Evolutionary conservation across 2,329 filamentous ascomycete genomes (phyloP), one percentile per base, ranked within the genome.

Genomic region (Cephalotrichum gorgonifer): DNA sequence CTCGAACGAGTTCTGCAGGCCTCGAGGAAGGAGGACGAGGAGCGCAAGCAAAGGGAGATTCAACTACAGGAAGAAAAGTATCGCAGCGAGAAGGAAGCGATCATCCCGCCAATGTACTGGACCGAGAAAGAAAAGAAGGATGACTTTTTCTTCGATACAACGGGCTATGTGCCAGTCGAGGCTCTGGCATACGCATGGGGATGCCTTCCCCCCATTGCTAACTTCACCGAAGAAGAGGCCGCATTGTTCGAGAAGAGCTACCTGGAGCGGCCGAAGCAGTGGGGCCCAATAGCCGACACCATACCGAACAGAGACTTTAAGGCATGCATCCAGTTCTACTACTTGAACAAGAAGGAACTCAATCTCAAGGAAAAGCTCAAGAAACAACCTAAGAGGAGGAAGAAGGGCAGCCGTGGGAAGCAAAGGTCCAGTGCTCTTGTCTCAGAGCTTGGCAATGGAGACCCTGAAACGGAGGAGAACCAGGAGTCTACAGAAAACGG

Each of bases 281-380:
- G 86, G 85, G 85, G 85, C 50, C 81, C 79, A 56, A 81, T 93
- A 51, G 84, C 86, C 5, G 79, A 85, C 51, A 73, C 74, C 23
- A 67, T 91, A 6, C 75, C 77, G 1, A 73, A 76, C 27, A 79
- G 86, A 23, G 81, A 86, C 57, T 89, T 88, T 64, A 83, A 85
- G 54, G 79, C 86, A 43, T 88, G 85, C 63, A 93, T 93, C 56
- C 84, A 88, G 60, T 88, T 90, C 63, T 93, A 93, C 65, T 93
- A 93, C 63, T 74, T 86, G 53, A 86, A 84, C 60, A 93, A 81
- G 67, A 85, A 84, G 66, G 75, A 81, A 43, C 76, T 81, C 39
- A 83, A 86, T 53, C 81, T 90, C 52, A 88, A 90, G 62, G 84
- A 87, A 59, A 87, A 86, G 64, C 72, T 85, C 27, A 83, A 79